These are phyloP conservation scores for Margaritispora aquatica DNA, from an alignment of 495 filamentous ascomycete genomes.

Conservation along the genomic window DNA sequence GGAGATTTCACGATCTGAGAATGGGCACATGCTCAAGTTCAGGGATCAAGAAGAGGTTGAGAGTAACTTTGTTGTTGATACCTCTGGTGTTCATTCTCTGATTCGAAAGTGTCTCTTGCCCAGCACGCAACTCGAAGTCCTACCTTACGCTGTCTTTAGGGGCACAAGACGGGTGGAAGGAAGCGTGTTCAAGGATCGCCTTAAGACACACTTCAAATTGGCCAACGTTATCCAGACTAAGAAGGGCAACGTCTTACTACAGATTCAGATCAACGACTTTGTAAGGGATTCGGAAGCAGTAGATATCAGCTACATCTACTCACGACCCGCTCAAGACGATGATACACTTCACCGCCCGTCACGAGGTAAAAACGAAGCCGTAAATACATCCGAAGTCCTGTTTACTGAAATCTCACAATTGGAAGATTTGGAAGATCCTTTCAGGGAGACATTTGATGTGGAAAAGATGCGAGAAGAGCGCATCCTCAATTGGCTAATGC, in stretches of 20 bases:
- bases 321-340: background rate
- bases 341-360: background rate
- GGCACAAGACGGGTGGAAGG: conserved; percentile 28
- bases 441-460: conserved; percentile 28
- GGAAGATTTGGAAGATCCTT: conserved; percentile 22
- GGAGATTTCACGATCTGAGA: background rate
- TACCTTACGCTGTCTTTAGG: conserved; percentile 35
- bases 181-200: conserved; percentile 11
- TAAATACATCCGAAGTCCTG: conserved; percentile 13
- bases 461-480: conserved; percentile 26
- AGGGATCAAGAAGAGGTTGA: conserved; percentile 4
- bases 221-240: background rate
- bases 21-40: background rate
- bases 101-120: conserved; percentile 26
- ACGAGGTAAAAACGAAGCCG: background rate
- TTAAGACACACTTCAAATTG: background rate
- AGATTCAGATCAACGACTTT: conserved; percentile 24
- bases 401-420: background rate
- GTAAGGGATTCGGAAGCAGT: background rate
- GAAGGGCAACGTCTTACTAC: conserved; percentile 19
- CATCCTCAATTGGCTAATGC: conserved; percentile 39
- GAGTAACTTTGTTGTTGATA: conserved; percentile 27
- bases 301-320: conserved; percentile 2
- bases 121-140: conserved; percentile 21
- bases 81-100: conserved; percentile 33